Evolutionary conservation across 768 basidiomycete genomes (phyloP), one percentile per base, ranked within the genome.

Genomic region (Suillus subluteus): DNA sequence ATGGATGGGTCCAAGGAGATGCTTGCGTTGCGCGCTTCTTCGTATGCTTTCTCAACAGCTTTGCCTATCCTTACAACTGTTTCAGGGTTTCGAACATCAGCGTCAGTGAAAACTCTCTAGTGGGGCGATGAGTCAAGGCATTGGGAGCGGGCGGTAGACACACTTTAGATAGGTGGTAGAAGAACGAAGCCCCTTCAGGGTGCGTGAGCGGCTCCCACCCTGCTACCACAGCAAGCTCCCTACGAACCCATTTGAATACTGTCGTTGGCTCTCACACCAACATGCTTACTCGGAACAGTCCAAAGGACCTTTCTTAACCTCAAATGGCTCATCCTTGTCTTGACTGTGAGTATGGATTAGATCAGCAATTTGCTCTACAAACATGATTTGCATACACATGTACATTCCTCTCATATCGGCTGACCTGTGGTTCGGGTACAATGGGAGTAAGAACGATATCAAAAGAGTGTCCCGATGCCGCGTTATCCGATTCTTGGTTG

Each of bases 131-230:
- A 26, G 13, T 50, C 12, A 15, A 50, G 50, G 3, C 23, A 50
- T 23, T 26, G 15, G 23, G 23, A 50, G 48, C 15, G 6, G 23
- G 15, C 2, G n/a, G 23, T 2, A 9, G 37, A 62, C 77, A 0
- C 52, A 85, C 87, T 73, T 81, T 80, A 12, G 73, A 67, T 52
- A 66, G 26, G 58, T 86, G 76, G 68, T 78, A 81, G 66, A 85
- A 88, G 70, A 87, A 88, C n/a, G 82, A 76, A 15, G 80, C 80
- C 4, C 88, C 88, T 75, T 88, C 86, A 0, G 87, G 86, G 71
- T 88, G 87, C 50, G 50, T 50, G 23, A 50, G 50, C 23, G 50
- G 23, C 50, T 50, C 50, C 50, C 50, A 50, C 2, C 50, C 50
- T 26, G 6, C 23, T 15, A 50, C 23, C 13, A 15, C 23, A 50